These are phyloP conservation scores for Sordariomycetes sp. DNA, from an alignment of 2,329 filamentous ascomycete genomes.

Conservation along the genomic window DNA sequence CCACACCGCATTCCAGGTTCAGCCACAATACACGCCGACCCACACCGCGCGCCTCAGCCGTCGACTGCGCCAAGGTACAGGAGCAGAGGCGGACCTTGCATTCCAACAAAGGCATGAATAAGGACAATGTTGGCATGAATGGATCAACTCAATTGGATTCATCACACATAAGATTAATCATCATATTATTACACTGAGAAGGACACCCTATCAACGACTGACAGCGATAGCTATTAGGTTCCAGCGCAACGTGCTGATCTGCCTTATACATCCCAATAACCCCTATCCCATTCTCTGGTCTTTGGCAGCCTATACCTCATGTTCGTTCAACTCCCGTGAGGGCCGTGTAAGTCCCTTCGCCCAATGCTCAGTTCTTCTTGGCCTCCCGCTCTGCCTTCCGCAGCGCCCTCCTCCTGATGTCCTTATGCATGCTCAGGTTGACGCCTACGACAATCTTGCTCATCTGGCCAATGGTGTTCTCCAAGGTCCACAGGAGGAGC, in stretches of 20 bases:
- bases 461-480: constrained; percentile 42
- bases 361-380: constrained; percentile 42
- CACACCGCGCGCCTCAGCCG: not conserved
- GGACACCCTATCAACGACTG: not conserved
- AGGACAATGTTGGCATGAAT: not conserved
- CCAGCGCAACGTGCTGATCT: not conserved
- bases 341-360: not conserved
- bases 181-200: not conserved
- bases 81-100: too few species aligned
- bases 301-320: not conserved
- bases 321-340: not conserved
- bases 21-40: not conserved
- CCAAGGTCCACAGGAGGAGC: constrained; percentile 74
- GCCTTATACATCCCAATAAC: not conserved
- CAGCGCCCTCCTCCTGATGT: constrained; percentile 72
- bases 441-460: constrained; percentile 33
- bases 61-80: too few species aligned
- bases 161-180: not conserved
- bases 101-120: not conserved
- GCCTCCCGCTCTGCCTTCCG: constrained; percentile 75
- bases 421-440: constrained; percentile 63
- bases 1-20: not conserved
- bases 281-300: not conserved
- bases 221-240: not conserved
- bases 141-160: too few species aligned